Conservation (phyloP, 2,329 filamentous ascomycete genomes). For the Pseudogymnoascus sp. region DNA sequence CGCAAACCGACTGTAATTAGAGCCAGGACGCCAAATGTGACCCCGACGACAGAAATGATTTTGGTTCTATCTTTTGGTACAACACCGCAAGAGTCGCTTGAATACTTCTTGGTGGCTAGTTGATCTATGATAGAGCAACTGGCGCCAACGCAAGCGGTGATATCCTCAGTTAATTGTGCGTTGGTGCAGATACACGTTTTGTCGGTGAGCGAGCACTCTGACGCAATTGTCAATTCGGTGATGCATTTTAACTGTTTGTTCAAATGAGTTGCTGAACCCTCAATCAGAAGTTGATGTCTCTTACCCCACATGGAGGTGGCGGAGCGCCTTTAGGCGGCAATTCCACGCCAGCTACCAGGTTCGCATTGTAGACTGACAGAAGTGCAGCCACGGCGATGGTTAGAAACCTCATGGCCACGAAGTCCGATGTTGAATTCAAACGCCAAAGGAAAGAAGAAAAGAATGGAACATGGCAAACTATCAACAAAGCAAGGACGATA, state of each 20-base stretch:
- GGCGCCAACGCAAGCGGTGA: conserved; percentile 29
- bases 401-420: background rate
- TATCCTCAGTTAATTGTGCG: conserved; percentile 25
- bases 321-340: background rate
- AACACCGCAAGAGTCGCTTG: conserved; percentile 31
- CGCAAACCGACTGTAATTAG: conserved; percentile 30
- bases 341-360: background rate
- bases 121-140: conserved; percentile 32
- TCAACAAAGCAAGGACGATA: background rate
- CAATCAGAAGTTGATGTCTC: background rate
- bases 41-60: conserved; percentile 28
- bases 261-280: background rate
- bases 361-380: conserved; percentile 3
- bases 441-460: background rate
- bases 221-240: background rate
- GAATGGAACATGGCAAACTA: background rate
- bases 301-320: conserved; percentile 4
- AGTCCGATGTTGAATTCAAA: conserved; percentile 4
- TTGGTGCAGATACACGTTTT: conserved; percentile 34
- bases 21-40: conserved; percentile 30
- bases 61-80: conserved; percentile 29
- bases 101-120: conserved; percentile 36
- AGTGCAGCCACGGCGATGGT: background rate
- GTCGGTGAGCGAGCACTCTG: conserved; percentile 28
- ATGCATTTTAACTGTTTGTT: background rate